phyloP scores from a whole-genome alignment of 805 yeast genomes.

The Metschnikowia picachoensis region DNA sequence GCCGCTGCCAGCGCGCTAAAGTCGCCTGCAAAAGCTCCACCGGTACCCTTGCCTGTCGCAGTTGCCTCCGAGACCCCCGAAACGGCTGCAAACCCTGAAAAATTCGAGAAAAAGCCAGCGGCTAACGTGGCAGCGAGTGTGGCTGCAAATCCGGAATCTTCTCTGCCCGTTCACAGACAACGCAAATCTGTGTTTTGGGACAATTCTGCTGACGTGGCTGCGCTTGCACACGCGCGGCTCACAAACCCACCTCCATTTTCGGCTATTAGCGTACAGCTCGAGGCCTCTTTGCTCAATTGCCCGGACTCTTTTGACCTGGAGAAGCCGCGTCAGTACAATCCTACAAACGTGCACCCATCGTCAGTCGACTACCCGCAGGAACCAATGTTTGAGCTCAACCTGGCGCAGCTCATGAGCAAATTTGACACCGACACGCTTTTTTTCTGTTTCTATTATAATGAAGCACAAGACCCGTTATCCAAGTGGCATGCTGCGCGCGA shows the following conservation, averaged over 20 bases:
- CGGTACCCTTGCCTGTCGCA: background rate
- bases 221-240: conserved; percentile 40
- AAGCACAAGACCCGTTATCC: conserved; percentile 31
- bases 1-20: conserved; percentile 4
- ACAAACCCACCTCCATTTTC: conserved; percentile 51
- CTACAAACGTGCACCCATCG: conserved; percentile 83
- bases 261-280: conserved; percentile 56
- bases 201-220: conserved; percentile 22
- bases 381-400: conserved; percentile 64
- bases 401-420: conserved; percentile 57
- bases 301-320: conserved; percentile 94
- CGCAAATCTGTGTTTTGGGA: conserved; percentile 13
- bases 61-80: background rate
- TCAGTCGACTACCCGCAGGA: conserved; percentile 88
- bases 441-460: conserved; percentile 85
- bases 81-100: background rate
- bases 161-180: conserved; percentile 18
- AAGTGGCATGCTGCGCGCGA: conserved; percentile 69
- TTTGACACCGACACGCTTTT: conserved; percentile 85
- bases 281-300: conserved; percentile 77
- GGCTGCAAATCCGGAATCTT: conserved; percentile 12
- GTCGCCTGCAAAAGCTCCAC: background rate
- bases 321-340: conserved; percentile 70
- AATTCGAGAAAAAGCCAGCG: background rate
- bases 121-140: background rate